Evolutionary conservation across 1,139 yeast genomes (phyloP).

Genomic region (Maudiozyma humilis): DNA sequence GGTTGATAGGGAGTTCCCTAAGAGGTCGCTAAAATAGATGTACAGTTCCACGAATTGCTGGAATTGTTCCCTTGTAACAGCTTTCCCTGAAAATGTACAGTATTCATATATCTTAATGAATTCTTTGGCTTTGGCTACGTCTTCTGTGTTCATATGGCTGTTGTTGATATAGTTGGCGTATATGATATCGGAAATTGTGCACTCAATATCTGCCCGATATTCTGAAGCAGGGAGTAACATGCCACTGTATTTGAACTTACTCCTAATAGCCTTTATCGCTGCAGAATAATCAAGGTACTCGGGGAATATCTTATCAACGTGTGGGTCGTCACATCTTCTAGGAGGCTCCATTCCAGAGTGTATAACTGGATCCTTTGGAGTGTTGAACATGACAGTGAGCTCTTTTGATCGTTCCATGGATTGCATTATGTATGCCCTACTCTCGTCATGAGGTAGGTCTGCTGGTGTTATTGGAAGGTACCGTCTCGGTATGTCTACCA

Average conservation of each 20-base stretch:
- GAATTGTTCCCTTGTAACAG: slow-evolving; percentile 54
- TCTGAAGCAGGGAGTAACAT: slow-evolving; percentile 18
- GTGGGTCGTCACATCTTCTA: slow-evolving; percentile 17
- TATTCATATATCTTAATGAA: slow-evolving; percentile 59
- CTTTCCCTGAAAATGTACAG: slow-evolving; percentile 57
- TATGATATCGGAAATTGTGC: slow-evolving; percentile 24
- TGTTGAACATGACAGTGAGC: slow-evolving; percentile 20
- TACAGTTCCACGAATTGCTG: slow-evolving; percentile 47
- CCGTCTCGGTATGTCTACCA: slow-evolving; percentile 68
- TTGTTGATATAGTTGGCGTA: slow-evolving; percentile 17
- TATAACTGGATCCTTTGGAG: slow-evolving; percentile 25
- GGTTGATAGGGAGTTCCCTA: slow-evolving; percentile 1
- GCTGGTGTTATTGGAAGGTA: slow-evolving; percentile 58
- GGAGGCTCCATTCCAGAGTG: slow-evolving; percentile 32
- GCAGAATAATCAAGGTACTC: slow-evolving; percentile 25
- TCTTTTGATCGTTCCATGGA: slow-evolving; percentile 35
- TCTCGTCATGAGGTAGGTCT: slow-evolving; percentile 50
- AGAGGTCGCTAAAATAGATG: slow-evolving; percentile 24
- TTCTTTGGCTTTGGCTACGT: slow-evolving; percentile 26
- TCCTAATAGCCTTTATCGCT: slow-evolving; percentile 27
- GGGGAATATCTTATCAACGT: slow-evolving; percentile 22
- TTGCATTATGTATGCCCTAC: slow-evolving; percentile 36
- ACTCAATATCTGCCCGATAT: slow-evolving; percentile 14
- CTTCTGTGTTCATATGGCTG: slow-evolving; percentile 10
- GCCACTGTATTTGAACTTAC: slow-evolving; percentile 29